Base-by-base conservation (phyloP, 345 rosid genomes). In the Carallia pectinifolia region DNA sequence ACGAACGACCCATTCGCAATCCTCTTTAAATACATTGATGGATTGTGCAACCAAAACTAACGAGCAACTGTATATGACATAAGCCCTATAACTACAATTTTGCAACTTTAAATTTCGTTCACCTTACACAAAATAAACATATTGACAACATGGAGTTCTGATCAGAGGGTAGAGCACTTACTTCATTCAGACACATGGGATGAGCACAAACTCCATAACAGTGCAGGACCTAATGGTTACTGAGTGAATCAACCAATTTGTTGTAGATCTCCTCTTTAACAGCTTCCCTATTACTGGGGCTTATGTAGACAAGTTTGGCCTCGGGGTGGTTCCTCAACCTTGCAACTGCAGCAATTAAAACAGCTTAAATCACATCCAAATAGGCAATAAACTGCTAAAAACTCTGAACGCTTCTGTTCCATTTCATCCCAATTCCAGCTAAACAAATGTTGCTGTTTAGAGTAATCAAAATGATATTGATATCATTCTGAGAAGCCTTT, bases 261-360 rank as follows among this genome's bases (percentile, higher is more conserved):
- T 67, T 58, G 77, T 63, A 81, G 48, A 90, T 74, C 60, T 82
- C 75, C 29, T 88, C 84, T 79, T 68, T 78, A 23, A 77, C 53
- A 18, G 77, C 71, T 72, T 88, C 93, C 76, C 93, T 81, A 64
- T 85, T 88, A 69, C 70, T 72, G 30, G 71, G 71, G 62, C 58
- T 83, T 72, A 88, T 64, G 1, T 85, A 80, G 76, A 86, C 79
- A 40, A 88, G 59, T 36, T 69, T 75, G 40, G 89, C 93, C 54
- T 85, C 88, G 0, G 86, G 89, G 65, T 86, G 87, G 50, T 83
- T 81, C 83, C 74, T 90, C 74, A 90, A 34, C 77, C 88, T 85
- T 3, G 83, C 83, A 64, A 87, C 96, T 90, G 85, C 81, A 71
- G 15, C 72, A 67, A 30, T 54, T 47, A 40, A 67, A 1, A 72